These are phyloP conservation scores for Plantago major DNA, from an alignment of 257 asterid genomes.

Conservation along the genomic window DNA sequence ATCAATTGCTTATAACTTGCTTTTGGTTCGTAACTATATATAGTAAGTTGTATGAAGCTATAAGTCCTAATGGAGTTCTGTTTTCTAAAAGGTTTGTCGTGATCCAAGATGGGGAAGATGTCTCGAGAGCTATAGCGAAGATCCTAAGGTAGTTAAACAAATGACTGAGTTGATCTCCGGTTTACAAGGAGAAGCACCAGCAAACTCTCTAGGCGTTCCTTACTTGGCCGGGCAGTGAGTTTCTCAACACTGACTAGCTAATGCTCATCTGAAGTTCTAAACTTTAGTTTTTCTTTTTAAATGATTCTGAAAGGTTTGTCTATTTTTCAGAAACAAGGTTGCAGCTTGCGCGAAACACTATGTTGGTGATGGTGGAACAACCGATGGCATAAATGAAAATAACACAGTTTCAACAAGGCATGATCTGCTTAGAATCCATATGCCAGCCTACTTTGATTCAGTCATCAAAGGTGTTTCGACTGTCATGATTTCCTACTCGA, in stretches of 20 bases:
- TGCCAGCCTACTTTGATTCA: slow-evolving; percentile 54
- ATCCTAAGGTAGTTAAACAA: slow-evolving; percentile 29
- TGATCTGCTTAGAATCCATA: slow-evolving; percentile 53
- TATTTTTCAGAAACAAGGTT: slow-evolving; percentile 29
- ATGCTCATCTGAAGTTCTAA: not conserved
- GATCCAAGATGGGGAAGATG: slow-evolving; percentile 60
- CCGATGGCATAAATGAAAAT: slow-evolving; percentile 56
- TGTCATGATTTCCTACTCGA: slow-evolving; percentile 68
- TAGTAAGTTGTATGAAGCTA: too few species aligned
- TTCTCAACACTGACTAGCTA: not conserved
- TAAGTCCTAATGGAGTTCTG: not conserved
- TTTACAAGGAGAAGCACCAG: slow-evolving; percentile 38
- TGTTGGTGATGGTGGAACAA: slow-evolving; percentile 80
- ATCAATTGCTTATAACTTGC: not conserved
- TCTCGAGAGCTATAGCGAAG: slow-evolving; percentile 43
- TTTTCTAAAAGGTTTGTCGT: slow-evolving; percentile 33
- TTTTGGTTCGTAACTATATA: too few species aligned
- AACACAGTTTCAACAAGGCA: slow-evolving; percentile 40
- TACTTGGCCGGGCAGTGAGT: slow-evolving; percentile 39
- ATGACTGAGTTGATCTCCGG: slow-evolving; percentile 45
- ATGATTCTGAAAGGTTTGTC: not conserved
- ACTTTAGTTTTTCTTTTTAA: not conserved
- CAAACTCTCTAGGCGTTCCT: slow-evolving; percentile 33
- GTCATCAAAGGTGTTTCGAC: slow-evolving; percentile 59
- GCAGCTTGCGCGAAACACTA: slow-evolving; percentile 67